phyloP scores from a whole-genome alignment of 768 basidiomycete species.

The Chiua virens region DNA sequence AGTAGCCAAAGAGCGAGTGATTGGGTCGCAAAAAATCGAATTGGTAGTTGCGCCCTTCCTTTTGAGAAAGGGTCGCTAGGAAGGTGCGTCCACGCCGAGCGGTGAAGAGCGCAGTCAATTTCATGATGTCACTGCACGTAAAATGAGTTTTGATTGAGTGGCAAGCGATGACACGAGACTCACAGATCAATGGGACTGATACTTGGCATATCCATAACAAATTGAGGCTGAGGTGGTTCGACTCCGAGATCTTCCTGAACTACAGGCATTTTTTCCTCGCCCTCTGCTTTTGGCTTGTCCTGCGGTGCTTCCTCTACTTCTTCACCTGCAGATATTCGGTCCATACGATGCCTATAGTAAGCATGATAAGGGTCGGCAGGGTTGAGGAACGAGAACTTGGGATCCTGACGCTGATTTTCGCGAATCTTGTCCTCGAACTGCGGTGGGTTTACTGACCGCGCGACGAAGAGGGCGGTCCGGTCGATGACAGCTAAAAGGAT shows the following conservation, averaged over 20 bases:
- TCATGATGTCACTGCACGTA: conserved; percentile 80
- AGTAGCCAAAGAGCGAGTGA: conserved; percentile 94
- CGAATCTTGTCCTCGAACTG: conserved; percentile 97
- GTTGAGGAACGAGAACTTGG: conserved; percentile 98
- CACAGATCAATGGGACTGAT: conserved; percentile 90
- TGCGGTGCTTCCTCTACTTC: conserved; percentile 56
- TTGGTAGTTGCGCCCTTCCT: conserved; percentile 94
- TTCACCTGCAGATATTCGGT: conserved; percentile 77
- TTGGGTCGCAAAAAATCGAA: conserved; percentile 97
- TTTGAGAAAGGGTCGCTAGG: conserved; percentile 77
- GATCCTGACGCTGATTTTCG: conserved; percentile 93
- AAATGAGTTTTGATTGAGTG: not conserved
- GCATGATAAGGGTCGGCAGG: conserved; percentile 97
- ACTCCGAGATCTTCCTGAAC: conserved; percentile 60
- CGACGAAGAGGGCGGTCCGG: conserved; percentile 88
- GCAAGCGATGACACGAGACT: conserved; percentile 34
- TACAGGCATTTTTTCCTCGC: conserved; percentile 30
- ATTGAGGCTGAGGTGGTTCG: conserved; percentile 80
- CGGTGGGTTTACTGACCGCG: conserved; percentile 89
- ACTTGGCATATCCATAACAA: conserved; percentile 82
- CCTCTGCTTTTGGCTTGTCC: conserved; percentile 44
- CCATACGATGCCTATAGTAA: conserved; percentile 93
- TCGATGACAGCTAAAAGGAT: conserved; percentile 79
- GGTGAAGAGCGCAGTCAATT: conserved; percentile 93
- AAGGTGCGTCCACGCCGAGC: conserved; percentile 89